Evolutionary conservation across 345 rosid genomes (phyloP), one percentile per base, ranked within the genome.

Genomic region (Hibiscus trionum): DNA sequence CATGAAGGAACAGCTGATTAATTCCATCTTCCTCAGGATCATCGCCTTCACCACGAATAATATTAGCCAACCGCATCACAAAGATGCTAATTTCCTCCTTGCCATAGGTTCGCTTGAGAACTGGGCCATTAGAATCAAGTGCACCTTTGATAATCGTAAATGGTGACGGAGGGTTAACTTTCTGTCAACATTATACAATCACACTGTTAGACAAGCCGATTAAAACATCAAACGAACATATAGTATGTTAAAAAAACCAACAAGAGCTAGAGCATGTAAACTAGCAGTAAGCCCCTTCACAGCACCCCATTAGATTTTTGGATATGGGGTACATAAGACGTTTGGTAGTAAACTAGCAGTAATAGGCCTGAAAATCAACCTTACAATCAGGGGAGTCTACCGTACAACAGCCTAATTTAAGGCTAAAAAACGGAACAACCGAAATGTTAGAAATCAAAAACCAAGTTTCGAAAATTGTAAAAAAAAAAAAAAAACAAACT

Each of bases 1-100:
- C 96, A 50, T 88, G 97, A 52, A 94, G 88, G 70, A 91, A 94
- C 79, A 94, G 58, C 81, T 91, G 97, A 72, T 88, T 88, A 47
- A 90, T 90, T 56, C 83, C 91, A 65, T 79, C 96, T 0, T 86
- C 87, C 15, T 75, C 86, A 0, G 79, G 87, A 1, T 79, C 82
- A 10, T 75, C 90, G 7, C 78, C 88, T 0, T 81, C 91, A 60
- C 79, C 80, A 24, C 82, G 77, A 24, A 81, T 55, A 19, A 81
- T 62, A 55, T 85, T 85, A 39, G 84, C 81, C 75, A 91, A 68
- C 35, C 96, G 82, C 90, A 87, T 88, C 5, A 87, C 95, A 12
- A 77, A 88, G 60, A 94, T 75, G 49, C 73, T 82, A 31, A 94
- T 94, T 56, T 94, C 88, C 73, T 94, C 98, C 33, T 84, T 80